Base-by-base conservation (phyloP, 1,284 basidiomycete species). In the Sphagnurus paluster region DNA sequence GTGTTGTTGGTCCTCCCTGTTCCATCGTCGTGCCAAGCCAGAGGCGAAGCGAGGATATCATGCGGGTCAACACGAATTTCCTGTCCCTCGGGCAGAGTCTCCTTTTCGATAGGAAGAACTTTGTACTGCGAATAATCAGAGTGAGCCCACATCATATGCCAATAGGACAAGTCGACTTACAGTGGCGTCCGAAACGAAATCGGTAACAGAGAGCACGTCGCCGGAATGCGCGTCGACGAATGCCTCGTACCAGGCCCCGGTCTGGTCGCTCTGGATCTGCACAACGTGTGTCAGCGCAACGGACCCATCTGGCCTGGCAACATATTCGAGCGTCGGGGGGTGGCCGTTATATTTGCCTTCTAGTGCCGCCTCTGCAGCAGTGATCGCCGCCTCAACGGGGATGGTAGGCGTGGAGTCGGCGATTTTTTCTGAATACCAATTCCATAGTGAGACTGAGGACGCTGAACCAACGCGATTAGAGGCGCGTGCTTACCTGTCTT, bases 181-280 rank as follows among this genome's bases (percentile, higher is more conserved):
- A 5, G 69, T 63, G 11, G 69, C 65, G 48, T 72, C 63, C 26
- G 66, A 57, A 36, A 72, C 70, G 50, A 74, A 83, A 59, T 81
- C 75, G 47, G 74, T 74, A 11, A 79, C 66, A 13, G 71, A 67
- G 16, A 77, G 60, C 20, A 82, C 56, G 33, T 76, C 71, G 39
- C 75, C 77, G 17, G 70, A 66, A 52, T 76, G 71, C 4, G 79
- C 78, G 49, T 83, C 80, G 39, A 84, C 74, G 57, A 79, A 82
- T 1, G 80, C 82, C 64, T 84, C 79, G 58, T 77, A 75, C 80
- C 80, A 85, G 24, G 73, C 71, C 42, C 75, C 72, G 20, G 70
- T 63, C 50, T 64, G 65, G 20, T 74, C 73, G 51, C 78, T 78
- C 62, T 77, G 75, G 44, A 83, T 73, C 61, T 80, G 76, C 34